Percentiles rank a stretch among this genome's conserved stretches.
Evolutionary conservation across 1,284 basidiomycete species (phyloP).

Genomic region (Trametes sp.): DNA sequence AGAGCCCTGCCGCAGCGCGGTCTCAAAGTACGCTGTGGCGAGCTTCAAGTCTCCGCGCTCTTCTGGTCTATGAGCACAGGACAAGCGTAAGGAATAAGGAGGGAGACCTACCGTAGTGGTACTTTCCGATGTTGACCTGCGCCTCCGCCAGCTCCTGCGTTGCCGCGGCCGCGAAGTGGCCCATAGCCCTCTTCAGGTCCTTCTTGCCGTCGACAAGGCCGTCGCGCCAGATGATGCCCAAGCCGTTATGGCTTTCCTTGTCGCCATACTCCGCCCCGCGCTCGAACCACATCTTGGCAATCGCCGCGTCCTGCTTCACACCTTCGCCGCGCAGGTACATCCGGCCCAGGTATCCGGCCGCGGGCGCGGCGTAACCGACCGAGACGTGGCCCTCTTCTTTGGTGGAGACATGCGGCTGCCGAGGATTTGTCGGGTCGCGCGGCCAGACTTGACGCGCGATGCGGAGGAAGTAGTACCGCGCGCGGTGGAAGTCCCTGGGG

Average conservation of each 20-base stretch:
- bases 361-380: conserved; percentile 74
- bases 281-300: conserved; percentile 95
- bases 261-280: conserved; percentile 86
- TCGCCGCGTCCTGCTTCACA: conserved; percentile 75
- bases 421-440: conserved; percentile 66
- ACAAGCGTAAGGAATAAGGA: neutral
- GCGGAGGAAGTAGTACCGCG: conserved; percentile 81
- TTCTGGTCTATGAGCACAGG: conserved; percentile 38
- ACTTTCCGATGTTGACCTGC: conserved; percentile 89
- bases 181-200: conserved; percentile 74
- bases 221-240: conserved; percentile 94
- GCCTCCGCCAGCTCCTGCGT: conserved; percentile 89
- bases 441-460: conserved; percentile 89
- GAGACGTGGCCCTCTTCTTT: conserved; percentile 65
- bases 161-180: conserved; percentile 83
- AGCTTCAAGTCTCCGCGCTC: conserved; percentile 67
- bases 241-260: conserved; percentile 86
- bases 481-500: conserved; percentile 75
- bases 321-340: conserved; percentile 98
- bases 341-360: conserved; percentile 87
- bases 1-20: conserved; percentile 84
- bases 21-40: conserved; percentile 81
- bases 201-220: conserved; percentile 74
- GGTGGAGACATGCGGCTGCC: conserved; percentile 48
- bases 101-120: conserved; percentile 73